Conservation (phyloP, 352 stramenopile species). For the Vaucheria bursata region DNA sequence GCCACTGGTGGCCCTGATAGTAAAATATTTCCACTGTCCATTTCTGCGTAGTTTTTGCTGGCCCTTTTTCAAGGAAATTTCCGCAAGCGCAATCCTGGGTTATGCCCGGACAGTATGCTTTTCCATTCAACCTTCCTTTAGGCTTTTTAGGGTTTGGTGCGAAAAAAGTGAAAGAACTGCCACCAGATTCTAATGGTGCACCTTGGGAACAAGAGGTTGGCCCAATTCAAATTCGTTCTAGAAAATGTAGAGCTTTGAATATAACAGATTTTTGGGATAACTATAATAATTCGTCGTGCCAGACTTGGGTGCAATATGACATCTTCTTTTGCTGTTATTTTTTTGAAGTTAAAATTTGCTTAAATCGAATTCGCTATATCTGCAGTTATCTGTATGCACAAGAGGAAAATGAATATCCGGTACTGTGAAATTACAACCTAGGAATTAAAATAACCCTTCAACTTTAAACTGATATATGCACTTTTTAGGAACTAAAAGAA, state of each 20-base stretch:
- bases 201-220: conserved; percentile 51
- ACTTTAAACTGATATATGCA: no score
- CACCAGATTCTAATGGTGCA: conserved; percentile 39
- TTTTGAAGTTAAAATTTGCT: no score
- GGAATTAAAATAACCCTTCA: no score
- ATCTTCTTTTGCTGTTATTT: background rate
- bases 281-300: background rate
- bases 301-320: background rate
- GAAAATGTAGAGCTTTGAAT: no score
- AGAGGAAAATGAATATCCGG: no score
- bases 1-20: no score
- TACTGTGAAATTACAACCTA: no score
- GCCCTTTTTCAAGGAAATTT: conserved; percentile 63
- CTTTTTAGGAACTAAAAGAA: no score
- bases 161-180: conserved; percentile 13
- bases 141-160: conserved; percentile 58
- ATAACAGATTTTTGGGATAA: background rate
- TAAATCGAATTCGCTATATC: no score
- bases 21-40: no score
- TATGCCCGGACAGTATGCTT: conserved; percentile 57
- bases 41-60: conserved; percentile 57
- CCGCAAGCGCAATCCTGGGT: conserved; percentile 55
- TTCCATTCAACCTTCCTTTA: conserved; percentile 27
- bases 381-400: no score
- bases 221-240: no score